Evolutionary conservation across 371 early-diverging fungal genomes (phyloP).

Genomic region (Sanchytrium tribonematis): DNA sequence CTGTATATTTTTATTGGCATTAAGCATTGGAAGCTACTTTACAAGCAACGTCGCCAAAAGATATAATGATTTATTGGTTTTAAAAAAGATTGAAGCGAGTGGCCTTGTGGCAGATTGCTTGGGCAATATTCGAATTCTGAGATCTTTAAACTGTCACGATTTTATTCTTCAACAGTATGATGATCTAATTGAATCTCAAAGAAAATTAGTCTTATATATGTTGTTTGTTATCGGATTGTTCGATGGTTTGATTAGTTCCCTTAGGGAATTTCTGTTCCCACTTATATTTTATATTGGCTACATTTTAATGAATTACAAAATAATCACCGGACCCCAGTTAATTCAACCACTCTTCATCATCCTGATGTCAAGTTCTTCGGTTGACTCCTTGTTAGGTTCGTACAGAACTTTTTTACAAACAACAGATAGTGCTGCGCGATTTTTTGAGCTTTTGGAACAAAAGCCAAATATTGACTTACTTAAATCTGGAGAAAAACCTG

Average conservation of each 20-base stretch:
- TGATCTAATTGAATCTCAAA: neutral
- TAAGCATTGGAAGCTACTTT: neutral
- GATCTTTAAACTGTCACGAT: neutral
- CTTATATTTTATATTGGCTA: neutral
- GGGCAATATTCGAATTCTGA: neutral
- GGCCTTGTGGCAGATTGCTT: neutral
- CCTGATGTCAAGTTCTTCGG: neutral
- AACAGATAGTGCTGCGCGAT: neutral
- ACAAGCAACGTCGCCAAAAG: neutral
- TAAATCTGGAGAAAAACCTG: neutral
- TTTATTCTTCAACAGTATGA: neutral
- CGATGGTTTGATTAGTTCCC: neutral
- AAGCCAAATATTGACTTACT: neutral
- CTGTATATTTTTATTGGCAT: neutral
- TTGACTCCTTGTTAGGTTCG: neutral
- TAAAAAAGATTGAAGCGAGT: neutral
- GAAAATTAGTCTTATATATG: neutral
- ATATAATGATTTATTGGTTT: neutral
- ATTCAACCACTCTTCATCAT: neutral
- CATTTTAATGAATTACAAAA: neutral
- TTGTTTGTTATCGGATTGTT: neutral
- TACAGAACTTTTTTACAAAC: neutral
- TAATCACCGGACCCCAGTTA: neutral
- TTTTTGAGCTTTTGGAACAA: neutral
- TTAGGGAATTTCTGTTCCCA: neutral